Percentiles rank a stretch among this genome's conserved stretches.
Conservation (phyloP, 352 stramenopile genomes). For the Pelagophyceae sp. region DNA sequence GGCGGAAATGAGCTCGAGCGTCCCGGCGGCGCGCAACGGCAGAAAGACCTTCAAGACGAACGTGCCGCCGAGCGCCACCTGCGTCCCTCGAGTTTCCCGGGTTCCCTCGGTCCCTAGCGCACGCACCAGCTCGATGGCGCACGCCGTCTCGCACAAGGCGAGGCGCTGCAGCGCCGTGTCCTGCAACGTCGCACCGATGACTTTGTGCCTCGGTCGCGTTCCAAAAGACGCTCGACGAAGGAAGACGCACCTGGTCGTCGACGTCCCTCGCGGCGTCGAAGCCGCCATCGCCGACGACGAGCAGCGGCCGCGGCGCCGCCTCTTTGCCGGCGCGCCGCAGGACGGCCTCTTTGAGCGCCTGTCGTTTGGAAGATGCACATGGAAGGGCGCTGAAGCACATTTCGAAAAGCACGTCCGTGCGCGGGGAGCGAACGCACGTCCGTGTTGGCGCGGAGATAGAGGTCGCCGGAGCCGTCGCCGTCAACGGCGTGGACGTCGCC, state of each 20-base stretch:
- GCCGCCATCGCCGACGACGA: not conserved
- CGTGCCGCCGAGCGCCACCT: not conserved
- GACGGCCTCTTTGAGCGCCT: not conserved
- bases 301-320: not conserved
- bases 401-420: too few relatives aligned
- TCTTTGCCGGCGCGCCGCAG: too few relatives aligned
- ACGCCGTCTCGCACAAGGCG: not conserved
- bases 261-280: not conserved
- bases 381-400: not conserved
- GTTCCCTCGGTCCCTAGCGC: too few relatives aligned
- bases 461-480: not conserved
- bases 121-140: not conserved
- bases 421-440: not conserved
- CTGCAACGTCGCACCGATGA: not conserved
- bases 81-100: too few relatives aligned
- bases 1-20: not conserved
- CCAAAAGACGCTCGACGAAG: too few relatives aligned
- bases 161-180: not conserved
- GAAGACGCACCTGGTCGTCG: not conserved
- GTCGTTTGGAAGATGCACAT: not conserved
- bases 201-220: too few relatives aligned
- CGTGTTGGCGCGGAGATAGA: not conserved
- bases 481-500: not conserved
- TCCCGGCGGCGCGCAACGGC: not conserved
- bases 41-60: not conserved